Conservation (phyloP, 495 filamentous ascomycete genomes). For the Aspergillus heteromorphus region DNA sequence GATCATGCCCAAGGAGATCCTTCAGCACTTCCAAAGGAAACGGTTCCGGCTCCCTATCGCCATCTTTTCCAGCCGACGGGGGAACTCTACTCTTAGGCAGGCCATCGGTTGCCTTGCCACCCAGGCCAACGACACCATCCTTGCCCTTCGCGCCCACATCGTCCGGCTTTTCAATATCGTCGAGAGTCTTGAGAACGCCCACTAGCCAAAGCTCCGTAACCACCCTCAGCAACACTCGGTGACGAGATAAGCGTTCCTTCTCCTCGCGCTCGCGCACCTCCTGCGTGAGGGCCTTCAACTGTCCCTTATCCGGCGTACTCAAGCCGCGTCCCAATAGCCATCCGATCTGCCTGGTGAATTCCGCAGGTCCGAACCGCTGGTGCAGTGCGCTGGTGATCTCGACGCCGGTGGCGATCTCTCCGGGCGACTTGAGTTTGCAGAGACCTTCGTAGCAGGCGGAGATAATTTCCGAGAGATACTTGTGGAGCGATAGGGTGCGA, state of each 20-base stretch:
- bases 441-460: constrained; percentile 97
- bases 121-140: constrained; percentile 43
- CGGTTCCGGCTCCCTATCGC: constrained; percentile 58
- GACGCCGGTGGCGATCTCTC: constrained; percentile 84
- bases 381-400: constrained; percentile 93
- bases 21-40: constrained; percentile 96
- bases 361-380: constrained; percentile 85
- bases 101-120: constrained; percentile 51
- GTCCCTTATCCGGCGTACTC: constrained; percentile 83
- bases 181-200: constrained; percentile 76
- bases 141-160: constrained; percentile 67
- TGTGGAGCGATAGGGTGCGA: constrained; percentile 86
- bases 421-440: constrained; percentile 81
- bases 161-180: constrained; percentile 83
- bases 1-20: constrained; percentile 87
- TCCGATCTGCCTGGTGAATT: constrained; percentile 87
- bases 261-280: constrained; percentile 93
- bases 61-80: constrained; percentile 25
- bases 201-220: constrained; percentile 97
- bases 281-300: constrained; percentile 69
- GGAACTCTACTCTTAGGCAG: constrained; percentile 38
- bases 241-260: constrained; percentile 82
- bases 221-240: constrained; percentile 79
- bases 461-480: constrained; percentile 96
- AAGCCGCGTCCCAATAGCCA: constrained; percentile 91